Evolutionary conservation across 495 filamentous ascomycete species (phyloP), one percentile per base, ranked within the genome.

Genomic region (Corynascus novoguineensis): DNA sequence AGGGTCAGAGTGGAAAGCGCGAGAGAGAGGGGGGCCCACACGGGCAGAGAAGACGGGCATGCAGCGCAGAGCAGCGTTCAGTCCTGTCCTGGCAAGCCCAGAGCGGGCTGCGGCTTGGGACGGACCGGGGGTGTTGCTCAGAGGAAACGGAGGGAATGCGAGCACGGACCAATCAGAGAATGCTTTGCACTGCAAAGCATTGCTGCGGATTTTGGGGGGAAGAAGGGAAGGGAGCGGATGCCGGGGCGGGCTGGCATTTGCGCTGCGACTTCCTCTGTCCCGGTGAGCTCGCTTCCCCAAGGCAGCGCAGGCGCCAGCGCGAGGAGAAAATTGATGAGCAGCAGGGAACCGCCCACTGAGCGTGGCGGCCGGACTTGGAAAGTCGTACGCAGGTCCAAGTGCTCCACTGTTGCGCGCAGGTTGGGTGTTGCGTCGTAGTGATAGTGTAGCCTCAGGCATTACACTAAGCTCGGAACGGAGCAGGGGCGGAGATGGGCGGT

Each of bases 11-110:
- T 64, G 56, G 65, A 61, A 62, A 61, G 61, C 59, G 61, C 55
- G 59, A 63, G 60, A 65, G 58, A 55, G 63, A 61, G 65, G 62
- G 62, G 66, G 60, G 59, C 63, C 63, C 64, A 66, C 66, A 59
- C 46, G 53, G 63, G 40, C 41, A 58, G 57, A 50, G 47, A 56
- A 60, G 55, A 53, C 34, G 32, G 45, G 60, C 40, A 57, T 47
- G 50, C 44, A 52, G 38, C 48, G 48, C 53, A 53, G 53, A 50
- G 28, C 56, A 51, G 52, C 46, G 53, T 48, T 60, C 50, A 50
- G 53, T 57, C 51, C 55, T 54, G 61, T 46, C 53, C 55, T 54
- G 61, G 38, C 53, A 49, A 52, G 47, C 53, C 34, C 50, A 34
- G 58, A 49, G 51, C 47, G 61, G 62, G 55, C 58, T 59, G 62